Percentiles rank a stretch among this genome's conserved stretches.
Evolutionary conservation across 208 protist genomes (phyloP).

Genomic region (Novymonas esmeraldas): DNA sequence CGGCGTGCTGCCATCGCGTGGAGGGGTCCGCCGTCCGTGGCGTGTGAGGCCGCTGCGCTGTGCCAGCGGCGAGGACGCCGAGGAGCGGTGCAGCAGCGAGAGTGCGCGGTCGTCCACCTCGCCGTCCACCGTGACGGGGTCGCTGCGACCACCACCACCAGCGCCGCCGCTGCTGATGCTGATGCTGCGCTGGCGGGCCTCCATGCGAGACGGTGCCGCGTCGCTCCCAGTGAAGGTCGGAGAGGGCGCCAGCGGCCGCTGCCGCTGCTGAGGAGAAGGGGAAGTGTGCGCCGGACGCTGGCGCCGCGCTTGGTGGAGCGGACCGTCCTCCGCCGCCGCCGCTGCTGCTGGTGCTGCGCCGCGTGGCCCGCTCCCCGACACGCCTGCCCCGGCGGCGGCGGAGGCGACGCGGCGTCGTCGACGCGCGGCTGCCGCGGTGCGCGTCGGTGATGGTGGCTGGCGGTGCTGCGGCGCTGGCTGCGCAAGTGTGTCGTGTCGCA

Average conservation of each 20-base stretch:
- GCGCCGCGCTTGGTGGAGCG: too few species aligned
- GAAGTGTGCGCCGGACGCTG: neutral
- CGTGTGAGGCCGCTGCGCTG: neutral
- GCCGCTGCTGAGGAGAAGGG: neutral
- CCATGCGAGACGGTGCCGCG: neutral
- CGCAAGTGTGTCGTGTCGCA: neutral
- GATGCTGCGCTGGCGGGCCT: neutral
- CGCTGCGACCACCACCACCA: neutral
- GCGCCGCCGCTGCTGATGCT: too few species aligned
- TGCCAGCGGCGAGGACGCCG: neutral
- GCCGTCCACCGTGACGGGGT: constrained; percentile 1
- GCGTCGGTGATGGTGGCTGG: neutral
- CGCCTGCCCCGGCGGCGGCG: neutral
- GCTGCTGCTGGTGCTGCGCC: too few species aligned
- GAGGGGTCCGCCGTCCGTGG: neutral
- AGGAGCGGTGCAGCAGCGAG: neutral
- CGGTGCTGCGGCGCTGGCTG: neutral
- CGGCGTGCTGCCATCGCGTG: neutral
- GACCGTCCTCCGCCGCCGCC: too few species aligned
- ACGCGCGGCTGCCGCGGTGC: neutral
- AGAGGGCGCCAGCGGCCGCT: neutral
- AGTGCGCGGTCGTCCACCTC: constrained; percentile 7
- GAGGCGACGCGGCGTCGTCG: neutral
- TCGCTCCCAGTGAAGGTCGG: neutral
- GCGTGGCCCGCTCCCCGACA: neutral